Evolutionary conservation across 2,329 filamentous ascomycete species (phyloP).

Genomic region (Dactylella cylindrospora): DNA sequence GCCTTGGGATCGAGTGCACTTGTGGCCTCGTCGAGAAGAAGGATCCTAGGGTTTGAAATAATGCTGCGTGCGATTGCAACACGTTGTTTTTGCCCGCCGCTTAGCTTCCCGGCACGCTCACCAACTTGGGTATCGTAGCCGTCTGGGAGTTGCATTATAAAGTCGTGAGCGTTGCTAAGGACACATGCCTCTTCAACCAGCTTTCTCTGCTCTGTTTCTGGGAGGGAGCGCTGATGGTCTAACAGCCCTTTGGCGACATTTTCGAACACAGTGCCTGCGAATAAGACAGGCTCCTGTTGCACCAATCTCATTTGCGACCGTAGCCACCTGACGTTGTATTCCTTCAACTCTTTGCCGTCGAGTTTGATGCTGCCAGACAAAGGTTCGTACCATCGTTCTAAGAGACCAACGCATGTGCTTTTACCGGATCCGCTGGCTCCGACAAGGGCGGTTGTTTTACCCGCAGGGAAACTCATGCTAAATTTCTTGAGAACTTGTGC

Average conservation of each 20-base stretch:
- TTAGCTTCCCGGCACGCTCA: constrained; percentile 74
- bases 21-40: constrained; percentile 76
- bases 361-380: constrained; percentile 58
- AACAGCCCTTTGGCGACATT: constrained; percentile 65
- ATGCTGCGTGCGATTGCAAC: constrained; percentile 74
- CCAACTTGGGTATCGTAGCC: constrained; percentile 74
- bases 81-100: constrained; percentile 82
- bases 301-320: constrained; percentile 64
- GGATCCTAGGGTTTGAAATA: constrained; percentile 65
- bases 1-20: constrained; percentile 63
- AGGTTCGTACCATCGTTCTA: constrained; percentile 70
- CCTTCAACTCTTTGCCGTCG: constrained; percentile 58
- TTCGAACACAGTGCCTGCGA: constrained; percentile 65
- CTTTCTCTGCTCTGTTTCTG: constrained; percentile 60
- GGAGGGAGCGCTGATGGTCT: constrained; percentile 50
- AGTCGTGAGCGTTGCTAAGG: constrained; percentile 70
- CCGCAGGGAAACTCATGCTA: constrained; percentile 50
- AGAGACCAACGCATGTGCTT: constrained; percentile 69
- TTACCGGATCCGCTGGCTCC: constrained; percentile 73
- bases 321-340: constrained; percentile 65
- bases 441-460: constrained; percentile 66
- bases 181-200: constrained; percentile 66
- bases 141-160: constrained; percentile 64
- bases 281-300: constrained; percentile 68
- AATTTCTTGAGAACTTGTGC: constrained; percentile 32